Base-by-base conservation (phyloP, 148 eudicot genomes). In the Rheum nobile region DNA sequence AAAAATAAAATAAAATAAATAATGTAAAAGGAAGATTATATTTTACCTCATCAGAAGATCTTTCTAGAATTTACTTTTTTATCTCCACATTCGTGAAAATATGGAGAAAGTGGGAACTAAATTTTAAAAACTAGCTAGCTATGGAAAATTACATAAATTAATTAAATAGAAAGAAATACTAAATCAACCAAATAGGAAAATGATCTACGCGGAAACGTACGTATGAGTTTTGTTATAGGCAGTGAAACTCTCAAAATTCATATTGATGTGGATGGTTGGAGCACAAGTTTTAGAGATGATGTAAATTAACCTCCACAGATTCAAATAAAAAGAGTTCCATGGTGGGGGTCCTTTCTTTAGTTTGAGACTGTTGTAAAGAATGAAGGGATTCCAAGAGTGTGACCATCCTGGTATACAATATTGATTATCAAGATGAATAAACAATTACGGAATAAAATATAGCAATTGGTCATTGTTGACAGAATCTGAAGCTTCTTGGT, bases 401-500 rank as follows among this genome's bases (percentile, higher is more conserved):
- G 46, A 42, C 46, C 46, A 11, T 42, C 46, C 17, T 46, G 50
- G 14, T 4, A 48, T 22, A 55, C 32, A 55, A 26, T 26, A 24
- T 8, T 26, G 63, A 55, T 9, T 55, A 55, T 54, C 29, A 54
- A 21, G 28, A 54, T 54, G 63, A 48, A 54, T 8, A n/a, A 24
- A 8, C 65, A 55, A 8, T 10, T 26, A 17, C 10, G 26, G 29
- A 21, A 21, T 16, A 3, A 48, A 47, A 48, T 10, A 43, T 2
- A 43, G 16, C n/a, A 16, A 48, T 0, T 16, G 54, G n/a, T 16
- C 10, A 16, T 68, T 35, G 67, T 37, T 46, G 54, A 54, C 31
- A 57, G 79, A 75, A 78, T 78, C 79, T 81, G 84, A 81, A 81
- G 77, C 79, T 81, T 81, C 76, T 72, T 77, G 63, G 29, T 55